These are phyloP conservation scores for Termitomyces sp. DNA, from an alignment of 768 basidiomycete genomes.

Conservation along the genomic window DNA sequence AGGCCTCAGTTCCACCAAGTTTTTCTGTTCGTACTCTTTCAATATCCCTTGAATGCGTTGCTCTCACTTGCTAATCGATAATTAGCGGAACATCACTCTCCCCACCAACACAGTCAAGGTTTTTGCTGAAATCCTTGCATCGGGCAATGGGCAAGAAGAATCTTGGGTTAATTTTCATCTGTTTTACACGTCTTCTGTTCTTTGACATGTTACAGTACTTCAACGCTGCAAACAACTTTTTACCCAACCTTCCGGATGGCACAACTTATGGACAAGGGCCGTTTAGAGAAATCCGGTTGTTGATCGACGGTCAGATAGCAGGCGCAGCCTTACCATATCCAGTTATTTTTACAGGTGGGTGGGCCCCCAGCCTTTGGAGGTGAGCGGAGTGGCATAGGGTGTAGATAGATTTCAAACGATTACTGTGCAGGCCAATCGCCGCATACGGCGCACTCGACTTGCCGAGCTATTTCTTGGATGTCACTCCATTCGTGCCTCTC, in stretches of 20 bases:
- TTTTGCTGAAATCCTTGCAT: slow-evolving; percentile 71
- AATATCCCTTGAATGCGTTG: not conserved
- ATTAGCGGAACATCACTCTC: slow-evolving; percentile 66
- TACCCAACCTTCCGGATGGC: slow-evolving; percentile 48
- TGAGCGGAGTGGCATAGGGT: slow-evolving; percentile 15
- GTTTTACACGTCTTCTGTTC: not conserved
- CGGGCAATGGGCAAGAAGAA: slow-evolving; percentile 55
- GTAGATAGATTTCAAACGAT: not conserved
- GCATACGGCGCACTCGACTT: slow-evolving; percentile 76
- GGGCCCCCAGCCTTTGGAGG: slow-evolving; percentile 71
- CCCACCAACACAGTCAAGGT: slow-evolving; percentile 66
- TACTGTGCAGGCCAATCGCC: slow-evolving; percentile 54
- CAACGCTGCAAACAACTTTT: slow-evolving; percentile 60
- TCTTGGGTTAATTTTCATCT: slow-evolving; percentile 59
- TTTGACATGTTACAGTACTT: slow-evolving; percentile 45
- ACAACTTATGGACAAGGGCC: slow-evolving; percentile 41
- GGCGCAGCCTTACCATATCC: slow-evolving; percentile 49
- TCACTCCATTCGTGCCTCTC: slow-evolving; percentile 73
- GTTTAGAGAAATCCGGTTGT: slow-evolving; percentile 46
- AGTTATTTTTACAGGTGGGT: slow-evolving; percentile 75
- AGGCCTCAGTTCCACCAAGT: slow-evolving; percentile 71
- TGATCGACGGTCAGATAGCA: slow-evolving; percentile 43
- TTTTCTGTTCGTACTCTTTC: slow-evolving; percentile 48
- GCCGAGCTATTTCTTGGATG: slow-evolving; percentile 74
- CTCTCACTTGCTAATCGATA: not conserved